Conservation (phyloP, 2,329 filamentous ascomycete genomes). For the Corinectria fuckeliana region DNA sequence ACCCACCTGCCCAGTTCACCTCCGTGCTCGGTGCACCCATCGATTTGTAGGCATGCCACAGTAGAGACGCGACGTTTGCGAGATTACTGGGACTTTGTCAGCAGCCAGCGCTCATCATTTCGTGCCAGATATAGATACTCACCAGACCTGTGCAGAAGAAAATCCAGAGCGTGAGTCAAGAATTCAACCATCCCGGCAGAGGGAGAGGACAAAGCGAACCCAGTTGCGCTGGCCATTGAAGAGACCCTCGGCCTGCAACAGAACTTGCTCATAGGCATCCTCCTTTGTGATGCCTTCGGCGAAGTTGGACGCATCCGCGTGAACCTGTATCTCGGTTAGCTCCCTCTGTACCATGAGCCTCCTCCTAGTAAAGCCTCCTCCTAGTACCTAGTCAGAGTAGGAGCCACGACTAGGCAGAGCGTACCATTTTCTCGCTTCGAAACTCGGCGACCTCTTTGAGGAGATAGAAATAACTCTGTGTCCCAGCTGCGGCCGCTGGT, state of each 20-base stretch:
- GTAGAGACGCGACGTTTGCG: slow-evolving; percentile 74
- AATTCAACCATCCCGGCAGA: not conserved
- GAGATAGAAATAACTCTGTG: not conserved
- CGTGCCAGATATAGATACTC: slow-evolving; percentile 5
- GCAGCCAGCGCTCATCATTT: not conserved
- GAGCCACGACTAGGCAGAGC: too few species aligned
- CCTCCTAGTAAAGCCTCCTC: too few species aligned
- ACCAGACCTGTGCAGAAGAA: slow-evolving; percentile 35
- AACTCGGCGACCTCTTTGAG: not conserved
- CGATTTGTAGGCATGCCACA: slow-evolving; percentile 82
- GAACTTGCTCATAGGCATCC: slow-evolving; percentile 76
- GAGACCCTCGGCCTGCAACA: slow-evolving; percentile 72
- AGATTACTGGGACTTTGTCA: slow-evolving; percentile 66
- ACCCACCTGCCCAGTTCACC: slow-evolving; percentile 78
- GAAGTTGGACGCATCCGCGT: slow-evolving; percentile 82
- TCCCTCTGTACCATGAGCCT: not conserved
- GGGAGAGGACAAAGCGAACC: slow-evolving; percentile 56
- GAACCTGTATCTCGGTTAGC: slow-evolving; percentile 58
- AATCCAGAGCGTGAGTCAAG: slow-evolving; percentile 25
- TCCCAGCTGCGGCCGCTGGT: not conserved
- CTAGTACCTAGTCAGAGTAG: too few species aligned
- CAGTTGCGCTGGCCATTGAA: slow-evolving; percentile 79
- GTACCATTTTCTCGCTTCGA: slow-evolving; percentile 25
- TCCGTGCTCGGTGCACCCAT: slow-evolving; percentile 68
- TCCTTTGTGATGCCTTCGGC: slow-evolving; percentile 69